Evolutionary conservation across 2,329 filamentous ascomycete species (phyloP).

Genomic region (Phialemonium atrogriseum): DNA sequence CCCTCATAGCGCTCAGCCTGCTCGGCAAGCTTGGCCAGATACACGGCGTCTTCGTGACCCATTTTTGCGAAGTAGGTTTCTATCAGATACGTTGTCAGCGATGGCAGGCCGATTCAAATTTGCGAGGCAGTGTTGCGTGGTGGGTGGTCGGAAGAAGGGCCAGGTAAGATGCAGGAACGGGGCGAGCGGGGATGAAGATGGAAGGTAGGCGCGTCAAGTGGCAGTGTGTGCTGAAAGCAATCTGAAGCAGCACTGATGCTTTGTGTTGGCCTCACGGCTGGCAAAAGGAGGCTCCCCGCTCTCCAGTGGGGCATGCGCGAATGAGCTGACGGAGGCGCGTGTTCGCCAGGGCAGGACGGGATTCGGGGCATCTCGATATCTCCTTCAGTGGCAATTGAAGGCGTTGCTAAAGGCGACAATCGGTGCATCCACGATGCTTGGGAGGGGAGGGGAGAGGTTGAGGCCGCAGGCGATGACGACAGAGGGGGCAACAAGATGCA

Average conservation of each 20-base stretch:
- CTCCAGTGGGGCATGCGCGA: slow-evolving; percentile 3
- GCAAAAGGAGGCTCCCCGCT: slow-evolving; percentile 4
- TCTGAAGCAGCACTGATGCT: not conserved
- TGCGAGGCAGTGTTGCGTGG: slow-evolving; percentile 1
- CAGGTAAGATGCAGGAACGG: not conserved
- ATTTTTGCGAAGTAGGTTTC: slow-evolving; percentile 55
- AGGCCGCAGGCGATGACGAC: too few species aligned
- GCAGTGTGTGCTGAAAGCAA: too few species aligned
- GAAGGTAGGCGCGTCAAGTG: not conserved
- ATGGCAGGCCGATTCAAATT: slow-evolving; percentile 6
- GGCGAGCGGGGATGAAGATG: not conserved
- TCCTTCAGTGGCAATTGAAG: not conserved
- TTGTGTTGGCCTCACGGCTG: slow-evolving; percentile 2
- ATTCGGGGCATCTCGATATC: too few species aligned
- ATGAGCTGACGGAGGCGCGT: too few species aligned
- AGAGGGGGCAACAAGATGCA: too few species aligned
- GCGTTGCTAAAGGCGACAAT: too few species aligned
- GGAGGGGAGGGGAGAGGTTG: too few species aligned
- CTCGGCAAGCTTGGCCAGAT: slow-evolving; percentile 99
- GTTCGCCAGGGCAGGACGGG: too few species aligned
- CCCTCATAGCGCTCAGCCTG: slow-evolving; percentile 99
- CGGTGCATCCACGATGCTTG: too few species aligned
- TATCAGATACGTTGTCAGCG: slow-evolving; percentile 16
- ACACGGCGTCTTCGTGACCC: slow-evolving; percentile 99
- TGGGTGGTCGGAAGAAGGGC: not conserved